Evolutionary conservation across 805 yeast genomes (phyloP).

Genomic region (Zygosaccharomyces bisporus): DNA sequence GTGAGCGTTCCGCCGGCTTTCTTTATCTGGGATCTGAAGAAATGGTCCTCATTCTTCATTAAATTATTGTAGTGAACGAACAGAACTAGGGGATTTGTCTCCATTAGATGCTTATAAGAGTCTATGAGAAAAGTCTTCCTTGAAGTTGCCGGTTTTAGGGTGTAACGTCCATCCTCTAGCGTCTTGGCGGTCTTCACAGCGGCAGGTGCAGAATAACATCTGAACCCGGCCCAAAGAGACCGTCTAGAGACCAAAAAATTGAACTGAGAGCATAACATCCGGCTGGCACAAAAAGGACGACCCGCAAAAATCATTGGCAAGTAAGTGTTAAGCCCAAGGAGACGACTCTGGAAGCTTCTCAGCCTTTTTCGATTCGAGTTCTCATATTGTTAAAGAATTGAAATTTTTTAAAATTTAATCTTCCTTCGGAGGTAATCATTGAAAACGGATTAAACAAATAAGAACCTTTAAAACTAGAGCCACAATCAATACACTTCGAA

Average conservation of each 20-base stretch:
- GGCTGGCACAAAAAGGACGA: neutral
- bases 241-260: neutral
- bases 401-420: conserved; percentile 5
- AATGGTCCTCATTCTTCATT: conserved; percentile 61
- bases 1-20: conserved; percentile 67
- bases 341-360: neutral
- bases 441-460: conserved; percentile 3
- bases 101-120: conserved; percentile 67
- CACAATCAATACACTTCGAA: neutral
- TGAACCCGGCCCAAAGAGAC: neutral
- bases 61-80: conserved; percentile 85
- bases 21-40: conserved; percentile 56
- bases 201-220: conserved; percentile 2
- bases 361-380: neutral
- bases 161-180: conserved; percentile 32
- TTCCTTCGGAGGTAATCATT: conserved; percentile 1
- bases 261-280: neutral
- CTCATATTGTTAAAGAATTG: neutral
- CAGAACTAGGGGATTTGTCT: conserved; percentile 63
- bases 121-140: conserved; percentile 87
- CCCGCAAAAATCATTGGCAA: neutral
- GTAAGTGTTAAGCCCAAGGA: neutral
- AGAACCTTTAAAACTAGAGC: conserved; percentile 1
- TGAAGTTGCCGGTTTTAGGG: conserved; percentile 61
- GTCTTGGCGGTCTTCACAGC: conserved; percentile 6